Conservation (phyloP, 2,329 filamentous ascomycete genomes). For the Colletotrichum sp. region DNA sequence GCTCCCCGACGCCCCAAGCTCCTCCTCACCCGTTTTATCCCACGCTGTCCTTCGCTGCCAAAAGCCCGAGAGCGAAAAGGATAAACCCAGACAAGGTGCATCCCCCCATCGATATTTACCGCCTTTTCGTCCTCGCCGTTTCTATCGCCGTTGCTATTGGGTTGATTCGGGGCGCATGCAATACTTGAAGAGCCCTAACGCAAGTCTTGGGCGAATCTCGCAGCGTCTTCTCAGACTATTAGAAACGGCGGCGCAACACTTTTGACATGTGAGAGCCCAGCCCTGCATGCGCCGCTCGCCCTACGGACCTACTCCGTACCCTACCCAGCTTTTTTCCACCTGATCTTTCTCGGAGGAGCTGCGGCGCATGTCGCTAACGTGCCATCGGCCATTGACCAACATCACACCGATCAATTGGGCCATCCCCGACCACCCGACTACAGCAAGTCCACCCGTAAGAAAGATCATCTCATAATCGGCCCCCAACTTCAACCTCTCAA, state of each 20-base stretch:
- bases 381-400: not conserved
- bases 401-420: not conserved
- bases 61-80: not conserved
- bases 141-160: not conserved
- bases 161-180: not conserved
- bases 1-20: conserved; percentile 13
- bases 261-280: conserved; percentile 13
- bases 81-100: not conserved
- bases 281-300: not conserved
- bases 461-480: not conserved
- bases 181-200: not conserved
- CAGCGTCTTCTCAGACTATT: not conserved
- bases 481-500: not conserved
- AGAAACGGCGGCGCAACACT: not conserved
- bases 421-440: not conserved
- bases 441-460: not conserved
- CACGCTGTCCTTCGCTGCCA: not conserved
- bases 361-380: not conserved
- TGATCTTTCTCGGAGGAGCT: not conserved
- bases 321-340: not conserved
- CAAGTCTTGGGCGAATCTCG: not conserved
- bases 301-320: not conserved
- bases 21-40: conserved; percentile 4
- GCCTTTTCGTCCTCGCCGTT: conserved; percentile 9
- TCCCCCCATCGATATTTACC: conserved; percentile 7